Conservation (phyloP, 805 yeast species). For the Yamadazyma olivae region DNA sequence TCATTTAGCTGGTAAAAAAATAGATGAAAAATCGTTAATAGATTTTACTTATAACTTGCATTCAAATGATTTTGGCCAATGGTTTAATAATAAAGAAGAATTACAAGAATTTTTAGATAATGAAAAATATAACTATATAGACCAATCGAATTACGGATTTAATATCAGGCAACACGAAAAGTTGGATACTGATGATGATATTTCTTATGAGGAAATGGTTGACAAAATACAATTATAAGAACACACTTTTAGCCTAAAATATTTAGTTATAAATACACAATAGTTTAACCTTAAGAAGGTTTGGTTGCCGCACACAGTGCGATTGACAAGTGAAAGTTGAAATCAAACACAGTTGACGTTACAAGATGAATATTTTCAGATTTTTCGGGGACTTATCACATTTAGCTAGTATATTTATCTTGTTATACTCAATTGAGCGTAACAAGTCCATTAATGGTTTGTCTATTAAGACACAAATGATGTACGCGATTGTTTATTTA, state of each 20-base stretch:
- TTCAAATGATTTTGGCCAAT: slow-evolving; percentile 16
- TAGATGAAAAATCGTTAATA: slow-evolving; percentile 7
- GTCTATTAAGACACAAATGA: slow-evolving; percentile 81
- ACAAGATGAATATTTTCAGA: slow-evolving; percentile 40
- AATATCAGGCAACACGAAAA: slow-evolving; percentile 6
- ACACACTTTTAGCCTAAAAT: slow-evolving; percentile 36
- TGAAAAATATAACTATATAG: slow-evolving; percentile 4
- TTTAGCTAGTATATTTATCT: slow-evolving; percentile 70
- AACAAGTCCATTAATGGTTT: slow-evolving; percentile 76
- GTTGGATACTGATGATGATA: slow-evolving; percentile 22
- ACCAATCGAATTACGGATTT: slow-evolving; percentile 7
- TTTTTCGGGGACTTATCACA: slow-evolving; percentile 77
- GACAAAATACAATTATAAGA: slow-evolving; percentile 16
- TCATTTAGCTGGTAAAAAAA: slow-evolving; percentile 6
- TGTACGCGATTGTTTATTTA: slow-evolving; percentile 52
- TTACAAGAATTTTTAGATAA: slow-evolving; percentile 12
- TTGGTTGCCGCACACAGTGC: too few relatives aligned
- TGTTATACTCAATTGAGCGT: slow-evolving; percentile 65
- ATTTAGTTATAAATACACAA: too few relatives aligned
- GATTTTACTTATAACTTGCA: slow-evolving; percentile 15
- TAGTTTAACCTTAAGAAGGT: too few relatives aligned
- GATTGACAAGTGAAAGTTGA: too few relatives aligned
- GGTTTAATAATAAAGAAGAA: slow-evolving; percentile 13
- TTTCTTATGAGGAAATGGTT: slow-evolving; percentile 1
- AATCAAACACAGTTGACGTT: too few relatives aligned